Evolutionary conservation across 1,139 yeast species (phyloP).

Genomic region (Sugiyamaella paludigena): DNA sequence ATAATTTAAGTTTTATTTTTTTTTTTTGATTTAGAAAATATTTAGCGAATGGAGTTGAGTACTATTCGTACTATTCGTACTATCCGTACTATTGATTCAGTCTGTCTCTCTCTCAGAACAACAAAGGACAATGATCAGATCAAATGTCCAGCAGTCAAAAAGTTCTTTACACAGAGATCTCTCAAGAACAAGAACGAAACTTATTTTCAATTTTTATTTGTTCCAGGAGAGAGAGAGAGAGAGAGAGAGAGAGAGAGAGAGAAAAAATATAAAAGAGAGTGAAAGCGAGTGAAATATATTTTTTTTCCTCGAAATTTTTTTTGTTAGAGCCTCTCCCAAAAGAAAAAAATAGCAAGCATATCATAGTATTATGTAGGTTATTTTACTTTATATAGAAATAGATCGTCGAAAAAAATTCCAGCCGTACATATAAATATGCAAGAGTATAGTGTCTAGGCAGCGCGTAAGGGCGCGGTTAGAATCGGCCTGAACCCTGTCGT

Average conservation of each 20-base stretch:
- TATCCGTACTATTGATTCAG: neutral
- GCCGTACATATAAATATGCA: no score
- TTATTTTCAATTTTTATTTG: neutral
- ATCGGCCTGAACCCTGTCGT: no score
- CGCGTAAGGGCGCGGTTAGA: no score
- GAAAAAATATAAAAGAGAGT: constrained; percentile 4
- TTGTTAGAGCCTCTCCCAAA: constrained; percentile 3
- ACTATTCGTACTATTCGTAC: no score
- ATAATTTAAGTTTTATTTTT: neutral
- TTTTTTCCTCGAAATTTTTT: constrained; percentile 5
- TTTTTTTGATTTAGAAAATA: neutral
- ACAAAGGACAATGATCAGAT: constrained; percentile 6
- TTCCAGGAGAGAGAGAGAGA: constrained; percentile 4
- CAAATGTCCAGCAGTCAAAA: no score
- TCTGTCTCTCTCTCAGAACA: constrained; percentile 13
- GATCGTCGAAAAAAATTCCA: neutral
- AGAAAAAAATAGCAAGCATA: constrained; percentile 13
- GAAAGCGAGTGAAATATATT: constrained; percentile 7
- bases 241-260: constrained; percentile 10
- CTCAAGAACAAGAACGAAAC: no score
- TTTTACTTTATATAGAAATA: neutral
- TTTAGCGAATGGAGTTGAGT: neutral
- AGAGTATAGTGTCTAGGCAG: no score
- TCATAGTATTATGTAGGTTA: constrained; percentile 3
- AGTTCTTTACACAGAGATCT: no score